Percentiles rank a stretch among this genome's conserved stretches.
phyloP scores from a whole-genome alignment of 345 rosid genomes.

The Hypericum androsaemum region DNA sequence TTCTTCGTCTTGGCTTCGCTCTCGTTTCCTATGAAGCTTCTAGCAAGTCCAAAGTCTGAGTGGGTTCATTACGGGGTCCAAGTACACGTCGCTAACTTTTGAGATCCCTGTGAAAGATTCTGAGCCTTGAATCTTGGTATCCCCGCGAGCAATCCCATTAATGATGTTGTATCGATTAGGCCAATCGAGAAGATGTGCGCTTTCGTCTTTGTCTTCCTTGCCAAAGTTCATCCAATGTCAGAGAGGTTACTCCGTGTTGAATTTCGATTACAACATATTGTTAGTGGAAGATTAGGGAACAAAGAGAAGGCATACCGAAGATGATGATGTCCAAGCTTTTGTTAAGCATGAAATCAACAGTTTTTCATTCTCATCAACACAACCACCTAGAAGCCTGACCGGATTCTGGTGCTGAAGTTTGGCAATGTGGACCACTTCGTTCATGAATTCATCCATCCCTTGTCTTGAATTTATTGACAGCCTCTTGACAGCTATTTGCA shows the following conservation, averaged over 20 bases:
- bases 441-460: slow-evolving; percentile 1
- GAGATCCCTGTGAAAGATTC: background rate
- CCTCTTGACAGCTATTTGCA: slow-evolving; percentile 1
- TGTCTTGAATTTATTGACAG: background rate
- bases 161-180: background rate
- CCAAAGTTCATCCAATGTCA: background rate
- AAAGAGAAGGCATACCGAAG: background rate
- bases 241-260: background rate
- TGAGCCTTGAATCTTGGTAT: slow-evolving; percentile 3
- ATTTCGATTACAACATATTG: no score
- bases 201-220: background rate
- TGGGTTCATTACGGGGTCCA: background rate
- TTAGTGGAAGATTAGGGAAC: background rate
- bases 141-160: slow-evolving; percentile 1
- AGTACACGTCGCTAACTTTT: background rate
- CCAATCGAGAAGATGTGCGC: background rate
- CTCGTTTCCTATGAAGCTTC: background rate
- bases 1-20: background rate
- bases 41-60: slow-evolving; percentile 6
- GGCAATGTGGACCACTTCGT: background rate
- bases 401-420: background rate
- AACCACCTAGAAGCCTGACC: background rate
- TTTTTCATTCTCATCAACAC: background rate
- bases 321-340: slow-evolving; percentile 4
- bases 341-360: slow-evolving; percentile 1